These are phyloP conservation scores for Colletotrichum tabaci DNA, from an alignment of 2,329 filamentous ascomycete genomes.

Conservation along the genomic window DNA sequence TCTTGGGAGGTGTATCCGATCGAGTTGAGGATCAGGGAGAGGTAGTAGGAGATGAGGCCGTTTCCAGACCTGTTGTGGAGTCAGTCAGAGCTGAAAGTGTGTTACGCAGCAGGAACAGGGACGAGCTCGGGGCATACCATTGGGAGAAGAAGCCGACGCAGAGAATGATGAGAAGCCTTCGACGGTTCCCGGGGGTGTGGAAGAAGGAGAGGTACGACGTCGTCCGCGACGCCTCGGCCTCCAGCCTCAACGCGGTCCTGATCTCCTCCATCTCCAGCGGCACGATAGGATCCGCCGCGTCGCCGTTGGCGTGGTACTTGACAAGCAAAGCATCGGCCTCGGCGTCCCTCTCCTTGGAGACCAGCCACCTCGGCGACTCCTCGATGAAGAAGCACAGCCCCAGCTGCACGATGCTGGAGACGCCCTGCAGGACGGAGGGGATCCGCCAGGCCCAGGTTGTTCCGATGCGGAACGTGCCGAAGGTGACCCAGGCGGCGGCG, in stretches of 20 bases:
- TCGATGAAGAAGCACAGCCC: slow-evolving; percentile 44
- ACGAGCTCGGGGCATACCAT: slow-evolving; percentile 34
- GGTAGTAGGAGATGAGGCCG: slow-evolving; percentile 56
- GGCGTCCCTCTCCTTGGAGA: slow-evolving; percentile 50
- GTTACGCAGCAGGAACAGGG: slow-evolving; percentile 39
- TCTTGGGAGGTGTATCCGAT: slow-evolving; percentile 48
- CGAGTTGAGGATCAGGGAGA: slow-evolving; percentile 53
- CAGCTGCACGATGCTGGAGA: slow-evolving; percentile 32
- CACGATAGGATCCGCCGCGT: slow-evolving; percentile 64
- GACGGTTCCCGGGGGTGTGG: slow-evolving; percentile 45
- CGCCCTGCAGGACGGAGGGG: slow-evolving; percentile 33
- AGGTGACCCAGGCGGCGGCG: slow-evolving; percentile 43
- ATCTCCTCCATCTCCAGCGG: slow-evolving; percentile 48
- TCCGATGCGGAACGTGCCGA: slow-evolving; percentile 39
- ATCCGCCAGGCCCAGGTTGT: slow-evolving; percentile 39
- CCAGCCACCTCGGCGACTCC: slow-evolving; percentile 53
- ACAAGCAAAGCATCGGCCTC: slow-evolving; percentile 51
- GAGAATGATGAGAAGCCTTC: slow-evolving; percentile 61
- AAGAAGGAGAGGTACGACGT: slow-evolving; percentile 45
- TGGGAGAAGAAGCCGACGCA: slow-evolving; percentile 65
- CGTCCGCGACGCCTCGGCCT: slow-evolving; percentile 35
- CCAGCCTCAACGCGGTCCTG: slow-evolving; percentile 35
- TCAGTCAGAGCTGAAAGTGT: slow-evolving; percentile 36
- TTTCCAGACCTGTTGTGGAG: slow-evolving; percentile 48
- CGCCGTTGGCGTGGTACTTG: slow-evolving; percentile 67